Evolutionary conservation across 345 rosid species (phyloP).

Genomic region (Lepidium sativum): DNA sequence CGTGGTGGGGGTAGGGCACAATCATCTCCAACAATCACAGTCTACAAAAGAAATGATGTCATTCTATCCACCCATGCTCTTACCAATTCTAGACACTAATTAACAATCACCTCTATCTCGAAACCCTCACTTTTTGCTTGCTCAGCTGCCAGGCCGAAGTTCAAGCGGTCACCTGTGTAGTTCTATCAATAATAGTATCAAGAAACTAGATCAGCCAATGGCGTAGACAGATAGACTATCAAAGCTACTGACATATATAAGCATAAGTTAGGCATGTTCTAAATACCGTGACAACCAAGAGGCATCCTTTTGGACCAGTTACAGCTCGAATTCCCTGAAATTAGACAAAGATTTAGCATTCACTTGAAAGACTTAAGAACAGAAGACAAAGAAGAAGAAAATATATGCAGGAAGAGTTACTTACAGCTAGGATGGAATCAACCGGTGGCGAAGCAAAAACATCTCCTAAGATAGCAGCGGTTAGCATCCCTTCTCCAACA

Average conservation of each 20-base stretch:
- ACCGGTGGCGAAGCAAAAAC: constrained; percentile 80
- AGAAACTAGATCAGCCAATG: constrained; percentile 4
- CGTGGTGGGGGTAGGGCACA: constrained; percentile 94
- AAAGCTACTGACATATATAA: background rate
- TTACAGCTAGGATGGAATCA: constrained; percentile 83
- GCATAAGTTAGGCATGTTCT: background rate
- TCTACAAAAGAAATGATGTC: constrained; percentile 36
- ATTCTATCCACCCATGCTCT: background rate
- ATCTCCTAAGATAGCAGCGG: constrained; percentile 90
- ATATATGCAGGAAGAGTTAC: constrained; percentile 7
- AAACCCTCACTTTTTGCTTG: constrained; percentile 91
- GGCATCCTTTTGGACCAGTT: constrained; percentile 91
- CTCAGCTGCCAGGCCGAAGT: constrained; percentile 93
- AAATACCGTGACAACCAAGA: constrained; percentile 71
- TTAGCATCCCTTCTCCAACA: constrained; percentile 94
- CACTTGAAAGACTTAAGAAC: background rate
- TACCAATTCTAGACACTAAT: background rate
- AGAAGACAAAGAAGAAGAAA: background rate
- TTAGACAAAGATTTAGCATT: constrained; percentile 17
- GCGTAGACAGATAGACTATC: background rate
- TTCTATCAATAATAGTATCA: constrained; percentile 37
- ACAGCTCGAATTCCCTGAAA: constrained; percentile 86
- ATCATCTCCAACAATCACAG: constrained; percentile 92
- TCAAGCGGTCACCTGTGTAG: constrained; percentile 85
- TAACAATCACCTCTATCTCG: constrained; percentile 50